phyloP scores from a whole-genome alignment of 139 green algal species.

The Auxenochlorella pyrenoidosa region DNA sequence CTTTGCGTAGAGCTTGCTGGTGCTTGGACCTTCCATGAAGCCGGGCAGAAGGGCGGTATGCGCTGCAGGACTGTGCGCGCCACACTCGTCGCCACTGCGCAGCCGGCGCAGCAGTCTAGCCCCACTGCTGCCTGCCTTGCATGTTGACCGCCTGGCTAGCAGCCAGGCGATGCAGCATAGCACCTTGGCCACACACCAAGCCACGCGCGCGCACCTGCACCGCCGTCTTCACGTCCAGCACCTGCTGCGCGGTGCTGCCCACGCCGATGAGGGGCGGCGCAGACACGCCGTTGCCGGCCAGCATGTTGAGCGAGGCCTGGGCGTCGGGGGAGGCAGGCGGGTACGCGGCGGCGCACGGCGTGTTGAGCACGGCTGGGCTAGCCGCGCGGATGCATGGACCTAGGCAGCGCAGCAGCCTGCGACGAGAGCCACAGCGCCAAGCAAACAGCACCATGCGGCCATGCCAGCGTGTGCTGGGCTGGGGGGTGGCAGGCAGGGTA shows the following conservation, averaged over 20 bases:
- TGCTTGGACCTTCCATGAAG: too few relatives aligned
- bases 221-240: slow-evolving; percentile 18
- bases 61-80: too few relatives aligned
- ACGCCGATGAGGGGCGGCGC: slow-evolving; percentile 24
- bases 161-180: too few relatives aligned
- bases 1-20: too few relatives aligned
- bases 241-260: slow-evolving; percentile 28
- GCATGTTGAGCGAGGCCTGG: slow-evolving; percentile 7
- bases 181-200: neutral
- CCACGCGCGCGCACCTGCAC: slow-evolving; percentile 2
- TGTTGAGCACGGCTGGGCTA: neutral
- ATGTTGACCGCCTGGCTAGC: neutral
- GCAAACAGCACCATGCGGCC: neutral
- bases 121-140: too few relatives aligned
- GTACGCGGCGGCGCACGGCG: neutral
- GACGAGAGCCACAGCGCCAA: neutral
- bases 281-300: slow-evolving; percentile 9
- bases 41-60: too few relatives aligned
- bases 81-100: too few relatives aligned
- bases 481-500: neutral
- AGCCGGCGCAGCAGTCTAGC: too few relatives aligned
- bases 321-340: neutral
- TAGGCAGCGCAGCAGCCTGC: neutral
- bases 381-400: too few relatives aligned
- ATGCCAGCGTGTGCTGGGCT: too few relatives aligned